Base-by-base conservation (phyloP, 805 yeast genomes). In the Wickerhamiella qilinensis region DNA sequence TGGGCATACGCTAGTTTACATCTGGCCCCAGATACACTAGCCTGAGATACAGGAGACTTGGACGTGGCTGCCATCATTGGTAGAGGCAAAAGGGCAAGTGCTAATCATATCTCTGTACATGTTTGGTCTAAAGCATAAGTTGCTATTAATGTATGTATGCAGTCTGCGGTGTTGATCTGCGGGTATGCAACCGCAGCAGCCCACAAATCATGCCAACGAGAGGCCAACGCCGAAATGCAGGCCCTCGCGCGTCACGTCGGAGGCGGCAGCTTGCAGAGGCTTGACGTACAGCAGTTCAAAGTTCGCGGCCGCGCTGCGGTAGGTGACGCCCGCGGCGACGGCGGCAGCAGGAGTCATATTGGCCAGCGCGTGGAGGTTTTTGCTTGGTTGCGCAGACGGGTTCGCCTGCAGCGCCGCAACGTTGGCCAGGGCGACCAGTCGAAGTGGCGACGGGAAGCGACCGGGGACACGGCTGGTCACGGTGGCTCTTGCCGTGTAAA, bases 381-480 rank as follows among this genome's bases (percentile, higher is more conserved):
- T 33, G 9, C 34, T 18, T 42, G 48, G 19, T 42, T 39, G 36
- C 42, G 56, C 57, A 46, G 45, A 16, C 9, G 40, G 34, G 40
- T 46, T 41, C 6, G 40, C 28, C 14, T 39, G 50, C 35, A 72
- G 53, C 40, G 76, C 75, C 2, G 91, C 95, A 36, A 79, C 75
- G 50, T 72, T 69, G 22, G 72, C 57, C 34, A 76, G 75, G 27
- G 69, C 59, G 52, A 77, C 83, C 24, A 80, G 54, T 39, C 81
- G 69, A 40, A 77, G 62, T 19, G 76, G 77, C 7, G 72, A 63
- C 3, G 38, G 42, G 32, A 62, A 55, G 48, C 67, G 42, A 16
- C 67, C 55, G 4, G 93, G 91, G 24, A 82, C 50, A 43, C 72
- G 68, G 25, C 77, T 62, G 45, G 69, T 71, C n/a, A 77, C 29